Percentiles rank a stretch among this genome's conserved stretches.
phyloP scores from a whole-genome alignment of 208 protist genomes.

The Wallacemonas rigidus region DNA sequence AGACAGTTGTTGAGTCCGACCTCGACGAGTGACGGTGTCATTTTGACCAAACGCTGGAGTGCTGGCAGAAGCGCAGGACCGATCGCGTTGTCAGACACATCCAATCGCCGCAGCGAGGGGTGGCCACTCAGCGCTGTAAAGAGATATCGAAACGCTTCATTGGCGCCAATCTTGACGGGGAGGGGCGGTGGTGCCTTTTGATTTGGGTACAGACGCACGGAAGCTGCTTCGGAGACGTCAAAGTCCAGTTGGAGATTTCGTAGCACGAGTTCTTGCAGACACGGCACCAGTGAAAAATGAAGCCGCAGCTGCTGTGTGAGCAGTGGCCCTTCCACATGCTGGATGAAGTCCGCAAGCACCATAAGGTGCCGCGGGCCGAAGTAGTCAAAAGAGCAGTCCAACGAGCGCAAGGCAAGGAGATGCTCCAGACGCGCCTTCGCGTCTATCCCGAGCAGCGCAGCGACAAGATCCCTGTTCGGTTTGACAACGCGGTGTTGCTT shows the following conservation, averaged over 20 bases:
- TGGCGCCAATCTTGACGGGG: conserved; percentile 17
- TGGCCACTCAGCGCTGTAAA: conserved; percentile 41
- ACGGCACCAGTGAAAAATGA: conserved; percentile 17
- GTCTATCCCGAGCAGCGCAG: background rate
- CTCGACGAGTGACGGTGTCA: conserved; percentile 36
- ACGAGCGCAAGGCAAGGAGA: background rate
- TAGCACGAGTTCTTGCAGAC: conserved; percentile 13
- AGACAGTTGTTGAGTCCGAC: conserved; percentile 41
- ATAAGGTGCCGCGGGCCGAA: conserved; percentile 3
- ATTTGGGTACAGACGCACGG: background rate
- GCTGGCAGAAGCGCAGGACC: conserved; percentile 42
- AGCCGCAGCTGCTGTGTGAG: background rate
- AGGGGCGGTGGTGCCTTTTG: background rate
- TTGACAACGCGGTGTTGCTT: background rate
- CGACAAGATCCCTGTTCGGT: background rate
- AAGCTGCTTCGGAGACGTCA: background rate
- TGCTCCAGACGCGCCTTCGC: background rate
- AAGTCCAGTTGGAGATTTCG: conserved; percentile 12
- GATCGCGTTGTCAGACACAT: conserved; percentile 56
- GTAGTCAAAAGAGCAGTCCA: conserved; percentile 1
- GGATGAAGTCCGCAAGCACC: conserved; percentile 7
- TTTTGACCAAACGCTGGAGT: conserved; percentile 40
- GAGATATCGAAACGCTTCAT: conserved; percentile 30
- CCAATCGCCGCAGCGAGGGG: conserved; percentile 36
- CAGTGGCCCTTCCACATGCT: background rate